Evolutionary conservation across 2,329 filamentous ascomycete genomes (phyloP), one percentile per base, ranked within the genome.

Genomic region (Exophiala sp.): DNA sequence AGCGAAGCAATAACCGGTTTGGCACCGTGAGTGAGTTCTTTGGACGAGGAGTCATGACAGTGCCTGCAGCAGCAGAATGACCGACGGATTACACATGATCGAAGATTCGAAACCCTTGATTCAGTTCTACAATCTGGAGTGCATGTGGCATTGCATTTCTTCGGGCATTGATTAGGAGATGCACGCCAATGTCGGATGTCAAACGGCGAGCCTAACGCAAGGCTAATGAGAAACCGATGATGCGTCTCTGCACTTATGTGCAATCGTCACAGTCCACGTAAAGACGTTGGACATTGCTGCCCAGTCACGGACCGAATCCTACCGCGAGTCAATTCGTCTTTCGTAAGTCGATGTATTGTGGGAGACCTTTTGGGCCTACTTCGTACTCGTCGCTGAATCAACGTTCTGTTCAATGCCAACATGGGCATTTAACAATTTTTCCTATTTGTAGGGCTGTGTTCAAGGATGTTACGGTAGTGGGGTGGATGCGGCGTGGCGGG

Each of bases 11-110:
- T 36, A 57, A 59, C 45, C 81, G 88, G 48, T 96, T 97, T 70
- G 88, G 83, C n/a, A 92, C 90, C 1, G 82, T 97, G 52, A 89
- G 90, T 56, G 90, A 96, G 67, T 99, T 94, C 83, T 97, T 96
- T 77, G 92, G 91, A 1, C 78, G 91, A 53, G 92, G 94, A 1
- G 91, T 97, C 3, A 95, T 97, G 91, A 52, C 53, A 14, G 44
- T 49, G 10, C 52, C 53, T 12, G 36, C 55, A 18, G 50, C 55
- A 18, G 50, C 40, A 33, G 61, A 59, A 36, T 57, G 54, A 58
- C 47, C 40, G 34, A 29, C 44, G 24, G 34, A 16, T 10, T 18
- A 32, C 32, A 29, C 8, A 12, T 24, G 21, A 24, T 29, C 41
- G n/a, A 29, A 43, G 7, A 43, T 29, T 24, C 18, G 18, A 32